phyloP scores from a whole-genome alignment of 106 monocot genomes.

The Apostasia ramifera region DNA sequence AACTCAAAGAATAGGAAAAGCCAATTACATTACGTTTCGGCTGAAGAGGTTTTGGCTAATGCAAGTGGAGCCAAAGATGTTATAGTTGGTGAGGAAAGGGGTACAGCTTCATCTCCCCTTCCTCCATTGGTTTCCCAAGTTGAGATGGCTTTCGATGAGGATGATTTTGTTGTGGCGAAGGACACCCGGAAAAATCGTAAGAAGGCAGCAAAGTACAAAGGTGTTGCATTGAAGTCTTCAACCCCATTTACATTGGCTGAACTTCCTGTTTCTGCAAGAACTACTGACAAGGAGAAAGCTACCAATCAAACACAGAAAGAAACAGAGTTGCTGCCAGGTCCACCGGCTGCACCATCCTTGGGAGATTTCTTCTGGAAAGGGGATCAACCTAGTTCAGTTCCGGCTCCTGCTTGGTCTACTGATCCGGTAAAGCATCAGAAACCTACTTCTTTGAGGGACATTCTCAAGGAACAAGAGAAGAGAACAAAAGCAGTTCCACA shows the following conservation, averaged over 20 bases:
- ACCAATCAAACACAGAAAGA: slow-evolving; percentile 41
- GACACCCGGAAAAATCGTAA: slow-evolving; percentile 72
- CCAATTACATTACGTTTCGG: slow-evolving; percentile 74
- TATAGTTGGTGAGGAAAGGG: slow-evolving; percentile 12
- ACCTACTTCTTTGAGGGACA: slow-evolving; percentile 66
- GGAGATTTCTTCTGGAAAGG: slow-evolving; percentile 92
- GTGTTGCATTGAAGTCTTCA: slow-evolving; percentile 44
- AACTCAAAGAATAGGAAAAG: slow-evolving; percentile 45
- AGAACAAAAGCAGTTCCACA: slow-evolving; percentile 25
- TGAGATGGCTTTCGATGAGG: slow-evolving; percentile 19
- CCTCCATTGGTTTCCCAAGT: slow-evolving; percentile 8
- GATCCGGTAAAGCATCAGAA: slow-evolving; percentile 52
- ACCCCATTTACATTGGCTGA: slow-evolving; percentile 42
- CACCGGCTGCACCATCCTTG: slow-evolving; percentile 72
- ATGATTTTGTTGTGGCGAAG: slow-evolving; percentile 93
- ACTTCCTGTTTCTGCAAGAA: slow-evolving; percentile 12
- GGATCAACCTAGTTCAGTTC: slow-evolving; percentile 39
- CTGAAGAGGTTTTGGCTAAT: slow-evolving; percentile 66
- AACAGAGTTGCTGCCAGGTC: slow-evolving; percentile 43
- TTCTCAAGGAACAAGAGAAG: slow-evolving; percentile 79
- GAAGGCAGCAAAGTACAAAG: slow-evolving; percentile 73
- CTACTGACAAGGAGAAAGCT: slow-evolving; percentile 39
- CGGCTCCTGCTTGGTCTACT: slow-evolving; percentile 72
- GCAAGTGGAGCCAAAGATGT: slow-evolving; percentile 26
- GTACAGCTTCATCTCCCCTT: slow-evolving; percentile 10